Conservation (phyloP, 1,284 basidiomycete species). For the Farysia itapuensis region DNA sequence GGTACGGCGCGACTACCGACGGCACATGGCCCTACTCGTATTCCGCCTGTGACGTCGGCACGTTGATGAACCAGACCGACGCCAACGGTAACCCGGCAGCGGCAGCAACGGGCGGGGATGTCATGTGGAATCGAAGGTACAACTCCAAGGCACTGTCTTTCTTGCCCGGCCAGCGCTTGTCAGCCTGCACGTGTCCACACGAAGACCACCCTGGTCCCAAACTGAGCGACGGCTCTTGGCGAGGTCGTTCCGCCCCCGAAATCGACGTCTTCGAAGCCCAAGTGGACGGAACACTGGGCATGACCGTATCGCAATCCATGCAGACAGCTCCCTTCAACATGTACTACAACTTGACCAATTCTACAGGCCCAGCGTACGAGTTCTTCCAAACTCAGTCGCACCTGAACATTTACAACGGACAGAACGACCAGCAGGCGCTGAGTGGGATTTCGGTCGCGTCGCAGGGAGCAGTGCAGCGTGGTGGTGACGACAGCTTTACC, state of each 20-base stretch:
- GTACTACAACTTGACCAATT: slow-evolving; percentile 50
- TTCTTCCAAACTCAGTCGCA: slow-evolving; percentile 33
- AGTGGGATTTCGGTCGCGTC: slow-evolving; percentile 41
- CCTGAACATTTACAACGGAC: slow-evolving; percentile 69
- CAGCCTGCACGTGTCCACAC: slow-evolving; percentile 70
- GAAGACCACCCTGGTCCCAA: slow-evolving; percentile 81
- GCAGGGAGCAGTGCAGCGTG: slow-evolving; percentile 46
- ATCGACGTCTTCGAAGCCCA: slow-evolving; percentile 72
- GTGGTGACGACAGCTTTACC: slow-evolving; percentile 28
- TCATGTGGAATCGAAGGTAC: slow-evolving; percentile 54
- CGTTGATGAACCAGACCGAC: slow-evolving; percentile 52
- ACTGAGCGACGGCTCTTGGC: slow-evolving; percentile 69
- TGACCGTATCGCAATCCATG: slow-evolving; percentile 74
- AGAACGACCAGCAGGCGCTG: slow-evolving; percentile 72
- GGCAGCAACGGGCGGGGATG: slow-evolving; percentile 29
- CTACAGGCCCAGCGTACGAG: slow-evolving; percentile 43
- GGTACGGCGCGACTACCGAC: slow-evolving; percentile 63
- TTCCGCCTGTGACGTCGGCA: slow-evolving; percentile 47
- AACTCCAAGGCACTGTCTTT: slow-evolving; percentile 60
- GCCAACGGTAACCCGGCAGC: slow-evolving; percentile 25
- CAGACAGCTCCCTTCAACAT: slow-evolving; percentile 72
- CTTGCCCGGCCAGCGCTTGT: slow-evolving; percentile 76
- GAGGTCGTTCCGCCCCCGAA: slow-evolving; percentile 71
- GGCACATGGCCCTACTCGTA: slow-evolving; percentile 72
- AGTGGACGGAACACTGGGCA: slow-evolving; percentile 38